phyloP scores from a whole-genome alignment of 176 grass and related monocot genomes.

The Echinochloa phyllopogon region DNA sequence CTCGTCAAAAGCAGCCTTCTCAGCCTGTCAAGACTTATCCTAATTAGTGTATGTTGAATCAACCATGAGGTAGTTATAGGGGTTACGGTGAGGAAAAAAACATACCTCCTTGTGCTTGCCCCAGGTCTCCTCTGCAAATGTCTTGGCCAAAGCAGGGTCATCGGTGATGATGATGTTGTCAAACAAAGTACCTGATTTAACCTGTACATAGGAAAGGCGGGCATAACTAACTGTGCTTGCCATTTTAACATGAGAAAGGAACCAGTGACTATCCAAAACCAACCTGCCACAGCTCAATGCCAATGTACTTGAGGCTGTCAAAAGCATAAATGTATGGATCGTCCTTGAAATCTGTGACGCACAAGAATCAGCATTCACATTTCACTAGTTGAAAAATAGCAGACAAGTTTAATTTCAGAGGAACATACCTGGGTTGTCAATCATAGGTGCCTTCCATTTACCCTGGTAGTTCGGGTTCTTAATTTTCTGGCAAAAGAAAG shows the following conservation, averaged over 20 bases:
- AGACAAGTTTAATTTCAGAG: background rate
- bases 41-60: slow-evolving; percentile 5
- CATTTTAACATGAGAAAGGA: slow-evolving; percentile 17
- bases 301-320: slow-evolving; percentile 81
- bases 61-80: background rate
- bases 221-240: background rate
- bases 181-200: slow-evolving; percentile 93
- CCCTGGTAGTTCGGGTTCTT: slow-evolving; percentile 97
- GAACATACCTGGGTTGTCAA: slow-evolving; percentile 87
- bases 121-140: slow-evolving; percentile 91
- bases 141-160: slow-evolving; percentile 77
- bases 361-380: background rate
- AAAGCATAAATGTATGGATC: slow-evolving; percentile 85
- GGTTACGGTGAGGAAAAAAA: background rate
- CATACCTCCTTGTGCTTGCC: slow-evolving; percentile 79
- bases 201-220: slow-evolving; percentile 46
- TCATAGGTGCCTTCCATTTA: slow-evolving; percentile 96
- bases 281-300: slow-evolving; percentile 98
- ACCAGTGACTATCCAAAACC: background rate
- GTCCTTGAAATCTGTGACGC: slow-evolving; percentile 87
- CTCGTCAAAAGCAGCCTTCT: slow-evolving; percentile 93
- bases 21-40: slow-evolving; percentile 53
- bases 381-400: background rate
- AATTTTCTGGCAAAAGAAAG: slow-evolving; percentile 69
- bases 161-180: slow-evolving; percentile 85